A percentile compares a stretch with the other conserved stretches of the same genome.
These are phyloP conservation scores for Guyanaporus albipodus DNA, from an alignment of 768 basidiomycete genomes.

Conservation along the genomic window DNA sequence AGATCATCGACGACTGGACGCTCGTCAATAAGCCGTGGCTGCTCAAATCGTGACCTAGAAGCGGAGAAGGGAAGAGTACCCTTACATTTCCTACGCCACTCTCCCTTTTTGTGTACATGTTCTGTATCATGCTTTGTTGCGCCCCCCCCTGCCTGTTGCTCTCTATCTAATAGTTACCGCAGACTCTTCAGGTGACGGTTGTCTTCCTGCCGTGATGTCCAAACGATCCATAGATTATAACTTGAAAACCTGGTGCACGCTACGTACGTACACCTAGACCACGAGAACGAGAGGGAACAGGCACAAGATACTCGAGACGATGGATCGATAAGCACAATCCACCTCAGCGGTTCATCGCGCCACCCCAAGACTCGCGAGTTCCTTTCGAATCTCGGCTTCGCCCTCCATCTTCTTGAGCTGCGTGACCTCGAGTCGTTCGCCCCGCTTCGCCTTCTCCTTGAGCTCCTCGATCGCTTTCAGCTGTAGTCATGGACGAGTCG, in stretches of 20 bases:
- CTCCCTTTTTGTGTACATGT: not conserved
- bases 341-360: slow-evolving; percentile 12
- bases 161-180: too few relatives aligned
- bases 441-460: slow-evolving; percentile 85
- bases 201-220: too few relatives aligned
- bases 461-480: slow-evolving; percentile 98
- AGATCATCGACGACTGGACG: slow-evolving; percentile 84
- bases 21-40: slow-evolving; percentile 75
- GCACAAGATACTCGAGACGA: too few relatives aligned
- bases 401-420: slow-evolving; percentile 97
- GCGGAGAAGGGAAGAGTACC: not conserved
- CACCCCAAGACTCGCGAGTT: slow-evolving; percentile 49
- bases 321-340: too few relatives aligned
- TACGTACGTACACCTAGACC: too few relatives aligned
- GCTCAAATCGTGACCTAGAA: slow-evolving; percentile 39
- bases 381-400: slow-evolving; percentile 78
- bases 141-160: too few relatives aligned
- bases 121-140: too few relatives aligned
- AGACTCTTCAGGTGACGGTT: too few relatives aligned
- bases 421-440: slow-evolving; percentile 90
- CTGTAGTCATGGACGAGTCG: too few relatives aligned
- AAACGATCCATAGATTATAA: too few relatives aligned
- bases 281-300: too few relatives aligned
- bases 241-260: too few relatives aligned
- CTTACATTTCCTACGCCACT: not conserved